phyloP scores from a whole-genome alignment of 23 red algal species.

The Gracilaria caudata region DNA sequence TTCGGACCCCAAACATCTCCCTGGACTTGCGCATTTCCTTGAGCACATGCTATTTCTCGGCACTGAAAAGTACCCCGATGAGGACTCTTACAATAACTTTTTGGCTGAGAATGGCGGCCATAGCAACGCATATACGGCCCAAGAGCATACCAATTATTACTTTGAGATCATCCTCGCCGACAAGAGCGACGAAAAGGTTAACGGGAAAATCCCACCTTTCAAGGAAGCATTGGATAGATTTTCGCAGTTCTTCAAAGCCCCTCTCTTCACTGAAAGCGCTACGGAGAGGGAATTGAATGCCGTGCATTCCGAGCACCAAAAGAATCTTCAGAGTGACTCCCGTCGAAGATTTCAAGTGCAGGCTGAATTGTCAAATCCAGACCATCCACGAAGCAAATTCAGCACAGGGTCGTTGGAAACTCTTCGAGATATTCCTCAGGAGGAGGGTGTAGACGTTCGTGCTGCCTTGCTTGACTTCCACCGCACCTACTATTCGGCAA shows the following conservation, averaged over 20 bases:
- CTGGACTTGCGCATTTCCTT: conserved; percentile 89
- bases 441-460: conserved; percentile 51
- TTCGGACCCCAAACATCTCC: conserved; percentile 68
- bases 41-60: conserved; percentile 99
- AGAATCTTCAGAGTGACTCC: conserved; percentile 89
- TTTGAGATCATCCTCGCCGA: conserved; percentile 72
- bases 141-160: conserved; percentile 91
- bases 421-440: conserved; percentile 68
- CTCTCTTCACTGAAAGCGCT: conserved; percentile 85
- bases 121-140: conserved; percentile 93
- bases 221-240: conserved; percentile 94
- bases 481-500: conserved; percentile 82
- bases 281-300: conserved; percentile 90
- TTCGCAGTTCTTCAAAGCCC: conserved; percentile 93
- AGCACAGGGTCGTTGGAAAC: conserved; percentile 82
- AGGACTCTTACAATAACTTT: conserved; percentile 83
- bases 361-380: conserved; percentile 50
- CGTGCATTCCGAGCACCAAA: conserved; percentile 94
- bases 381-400: conserved; percentile 88
- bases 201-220: conserved; percentile 39
- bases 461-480: conserved; percentile 81
- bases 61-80: conserved; percentile 91
- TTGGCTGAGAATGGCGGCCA: conserved; percentile 85
- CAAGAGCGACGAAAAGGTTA: conserved; percentile 11
- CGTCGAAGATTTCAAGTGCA: conserved; percentile 76